phyloP scores from a whole-genome alignment of 2,329 filamentous ascomycete species.

The Apiospora kogelbergensis region DNA sequence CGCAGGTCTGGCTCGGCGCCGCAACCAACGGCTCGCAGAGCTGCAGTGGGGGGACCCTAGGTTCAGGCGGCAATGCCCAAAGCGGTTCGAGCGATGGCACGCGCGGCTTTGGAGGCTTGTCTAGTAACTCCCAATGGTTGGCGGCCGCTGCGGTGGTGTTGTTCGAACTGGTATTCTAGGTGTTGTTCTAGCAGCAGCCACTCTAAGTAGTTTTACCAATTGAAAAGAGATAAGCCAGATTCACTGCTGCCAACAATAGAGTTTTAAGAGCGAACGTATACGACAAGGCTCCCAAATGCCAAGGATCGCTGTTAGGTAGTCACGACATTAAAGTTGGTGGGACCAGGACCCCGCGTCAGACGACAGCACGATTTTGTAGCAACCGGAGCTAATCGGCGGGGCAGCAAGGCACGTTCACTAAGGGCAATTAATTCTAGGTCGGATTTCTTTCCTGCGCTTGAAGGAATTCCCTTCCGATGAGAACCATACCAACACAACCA shows the following conservation, averaged over 20 bases:
- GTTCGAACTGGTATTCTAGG: too few relatives aligned
- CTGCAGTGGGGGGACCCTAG: neutral
- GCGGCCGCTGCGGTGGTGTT: too few relatives aligned
- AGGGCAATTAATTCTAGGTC: neutral
- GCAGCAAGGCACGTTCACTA: neutral
- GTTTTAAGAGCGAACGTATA: too few relatives aligned
- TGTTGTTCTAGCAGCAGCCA: too few relatives aligned
- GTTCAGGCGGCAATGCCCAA: neutral
- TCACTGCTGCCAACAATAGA: too few relatives aligned
- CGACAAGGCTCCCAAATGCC: too few relatives aligned
- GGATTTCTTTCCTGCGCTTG: neutral
- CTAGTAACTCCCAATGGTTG: too few relatives aligned
- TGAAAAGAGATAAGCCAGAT: too few relatives aligned
- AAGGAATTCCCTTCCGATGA: neutral
- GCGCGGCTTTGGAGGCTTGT: neutral
- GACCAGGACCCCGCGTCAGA: conserved; percentile 2
- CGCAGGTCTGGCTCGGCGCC: neutral
- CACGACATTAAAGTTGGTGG: neutral
- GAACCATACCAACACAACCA: neutral
- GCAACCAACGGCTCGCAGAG: neutral
- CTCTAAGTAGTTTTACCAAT: too few relatives aligned
- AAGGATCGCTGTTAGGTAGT: neutral
- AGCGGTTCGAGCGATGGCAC: neutral
- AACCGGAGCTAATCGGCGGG: conserved; percentile 5
- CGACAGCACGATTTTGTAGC: neutral